Evolutionary conservation across 2,329 filamentous ascomycete species (phyloP), one percentile per base, ranked within the genome.

Genomic region (Beauveria medogensis): DNA sequence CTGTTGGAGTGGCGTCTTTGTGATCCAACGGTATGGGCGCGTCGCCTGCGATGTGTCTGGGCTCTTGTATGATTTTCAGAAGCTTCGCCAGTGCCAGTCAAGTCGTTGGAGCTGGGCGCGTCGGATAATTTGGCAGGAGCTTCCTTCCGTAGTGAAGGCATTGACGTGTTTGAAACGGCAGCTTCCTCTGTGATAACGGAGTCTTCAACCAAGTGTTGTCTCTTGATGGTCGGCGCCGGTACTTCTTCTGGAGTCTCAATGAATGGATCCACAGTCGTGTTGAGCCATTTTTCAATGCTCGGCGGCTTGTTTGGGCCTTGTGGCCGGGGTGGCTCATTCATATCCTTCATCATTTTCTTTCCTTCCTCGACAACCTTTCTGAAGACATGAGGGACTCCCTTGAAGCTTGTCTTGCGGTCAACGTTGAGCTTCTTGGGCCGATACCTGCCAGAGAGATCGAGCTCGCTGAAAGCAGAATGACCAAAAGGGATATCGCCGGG

Each of bases 221-320:
- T 58, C 28, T 56, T 57, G 40, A 55, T 37, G 22, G 52, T 52
- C 18, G 64, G 22, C n/a, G 61, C 41, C 5, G 57, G 41, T 12
- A 67, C 64, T n/a, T 62, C 55, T 20, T 59, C 55, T 43, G 61
- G 51, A 12, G 43, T 28, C 18, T 86, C 83, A 2, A 86, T 76
- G 67, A 86, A 86, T 3, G 84, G 83, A 65, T 87, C 85, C 16
- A 85, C 79, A 0, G 85, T 88, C 24, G 76, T 79, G 67, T 82
- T 83, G 28, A 88, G 74, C 85, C 85, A 88, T 24, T 80, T 85
- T 68, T 88, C 85, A 59, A 88, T 88, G 66, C 80, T 87, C 1
- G 80, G 82, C 5, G 85, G 84, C 48, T 83, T 80, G 63, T 87
- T 86, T 12, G 69, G 66, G 3, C 73, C 72, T 2, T 76, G 72